These are phyloP conservation scores for Globisporangium heterothallicum DNA, from an alignment of 352 stramenopile genomes.

Conservation along the genomic window DNA sequence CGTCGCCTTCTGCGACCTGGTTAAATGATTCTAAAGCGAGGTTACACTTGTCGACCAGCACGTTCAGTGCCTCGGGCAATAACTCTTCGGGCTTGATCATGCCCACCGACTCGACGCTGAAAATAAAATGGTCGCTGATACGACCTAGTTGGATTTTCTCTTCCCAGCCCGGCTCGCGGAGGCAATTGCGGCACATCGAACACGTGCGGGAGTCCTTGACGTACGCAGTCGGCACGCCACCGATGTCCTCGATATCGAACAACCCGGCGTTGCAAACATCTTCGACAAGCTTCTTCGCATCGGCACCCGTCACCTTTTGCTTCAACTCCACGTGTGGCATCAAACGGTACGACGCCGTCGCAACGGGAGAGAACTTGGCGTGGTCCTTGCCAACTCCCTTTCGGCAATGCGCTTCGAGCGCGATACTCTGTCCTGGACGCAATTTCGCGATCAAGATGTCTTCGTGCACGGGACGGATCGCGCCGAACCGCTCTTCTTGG, in stretches of 20 bases:
- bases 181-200: constrained; percentile 97
- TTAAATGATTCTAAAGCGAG: constrained; percentile 79
- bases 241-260: constrained; percentile 91
- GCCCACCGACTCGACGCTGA: constrained; percentile 77
- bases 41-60: constrained; percentile 82
- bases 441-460: constrained; percentile 97
- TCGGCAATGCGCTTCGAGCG: constrained; percentile 92
- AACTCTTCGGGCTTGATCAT: constrained; percentile 86
- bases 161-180: constrained; percentile 83
- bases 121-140: constrained; percentile 97
- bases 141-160: constrained; percentile 89
- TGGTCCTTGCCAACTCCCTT: constrained; percentile 96
- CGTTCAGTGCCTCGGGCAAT: constrained; percentile 68
- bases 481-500: constrained; percentile 88
- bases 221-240: constrained; percentile 57
- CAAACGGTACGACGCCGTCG: constrained; percentile 93
- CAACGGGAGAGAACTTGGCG: constrained; percentile 96
- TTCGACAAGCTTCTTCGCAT: constrained; percentile 54
- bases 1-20: constrained; percentile 39
- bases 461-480: constrained; percentile 87
- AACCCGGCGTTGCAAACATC: constrained; percentile 75
- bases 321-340: constrained; percentile 82
- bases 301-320: constrained; percentile 50
- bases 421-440: constrained; percentile 94
- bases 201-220: constrained; percentile 86